These are phyloP conservation scores for Ascochyta fabae DNA, from an alignment of 2,329 filamentous ascomycete species.

Conservation along the genomic window DNA sequence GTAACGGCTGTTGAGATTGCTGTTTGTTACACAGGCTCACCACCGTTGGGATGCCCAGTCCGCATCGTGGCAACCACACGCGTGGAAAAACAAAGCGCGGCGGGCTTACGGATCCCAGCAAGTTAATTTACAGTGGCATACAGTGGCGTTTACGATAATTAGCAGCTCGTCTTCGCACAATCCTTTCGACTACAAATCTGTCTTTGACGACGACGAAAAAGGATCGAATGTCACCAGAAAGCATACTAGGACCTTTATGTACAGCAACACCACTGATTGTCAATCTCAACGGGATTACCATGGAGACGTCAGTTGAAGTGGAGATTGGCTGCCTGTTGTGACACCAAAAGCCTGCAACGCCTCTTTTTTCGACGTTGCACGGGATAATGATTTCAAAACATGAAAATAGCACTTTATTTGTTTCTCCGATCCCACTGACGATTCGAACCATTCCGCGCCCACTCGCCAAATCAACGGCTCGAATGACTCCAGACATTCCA, in stretches of 20 bases:
- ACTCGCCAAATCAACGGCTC: constrained; percentile 8
- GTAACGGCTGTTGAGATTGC: background rate
- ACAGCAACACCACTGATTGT: background rate
- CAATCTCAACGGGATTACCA: constrained; percentile 3
- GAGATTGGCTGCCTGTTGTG: constrained; percentile 11
- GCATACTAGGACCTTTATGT: background rate
- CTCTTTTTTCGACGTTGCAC: constrained; percentile 2
- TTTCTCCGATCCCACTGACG: constrained; percentile 1
- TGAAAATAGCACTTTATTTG: background rate
- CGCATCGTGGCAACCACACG: constrained; percentile 6
- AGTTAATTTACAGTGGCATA: constrained; percentile 8
- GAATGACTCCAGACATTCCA: constrained; percentile 21
- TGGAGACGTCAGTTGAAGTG: constrained; percentile 6
- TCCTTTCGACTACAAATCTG: background rate
- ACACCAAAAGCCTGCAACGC: constrained; percentile 7
- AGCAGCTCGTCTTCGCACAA: background rate
- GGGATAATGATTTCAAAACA: constrained; percentile 3
- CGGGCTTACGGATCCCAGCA: background rate
- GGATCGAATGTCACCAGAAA: background rate
- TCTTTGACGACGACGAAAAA: background rate
- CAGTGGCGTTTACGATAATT: background rate
- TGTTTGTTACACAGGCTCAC: constrained; percentile 7
- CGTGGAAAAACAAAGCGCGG: constrained; percentile 1
- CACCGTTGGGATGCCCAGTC: background rate
- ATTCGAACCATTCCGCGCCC: background rate